Base-by-base conservation (phyloP, 768 basidiomycete species). In the Amanita fuliginea region DNA sequence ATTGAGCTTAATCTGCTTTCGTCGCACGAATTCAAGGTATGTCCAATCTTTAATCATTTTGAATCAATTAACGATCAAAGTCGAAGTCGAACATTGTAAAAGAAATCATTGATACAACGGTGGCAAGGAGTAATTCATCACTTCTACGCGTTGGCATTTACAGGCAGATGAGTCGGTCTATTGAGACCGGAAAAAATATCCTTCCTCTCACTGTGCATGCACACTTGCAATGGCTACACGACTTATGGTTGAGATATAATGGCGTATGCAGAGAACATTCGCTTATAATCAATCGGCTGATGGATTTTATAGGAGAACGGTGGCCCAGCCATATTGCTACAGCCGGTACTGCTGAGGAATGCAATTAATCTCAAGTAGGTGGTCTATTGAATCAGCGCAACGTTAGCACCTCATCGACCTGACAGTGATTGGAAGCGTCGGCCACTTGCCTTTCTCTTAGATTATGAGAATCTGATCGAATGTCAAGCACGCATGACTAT, bases 151-250 rank as follows among this genome's bases (percentile, higher is more conserved):
- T 83, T 32, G 63, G 74, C 10, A 59, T 69, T 0, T 80, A 80
- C 56, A 78, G 77, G 53, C 80, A 81, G 53, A 60, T 78, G n/a
- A 35, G 72, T 26, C 84, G 82, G 83, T 53, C 64, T 7, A 51
- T 61, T 16, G 67, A 73, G 24, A 65, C 64, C 4, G 60, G 55
- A 26, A 57, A 61, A 54, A 57, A 83, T 26, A 16, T 56, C 34
- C 56, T 62, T 13, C 56, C 67, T 16, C 45, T 66, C 14, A 42
- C 69, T 16, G 58, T 65, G 26, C 60, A 64, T 45, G 57, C 64
- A 4, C 69, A 73, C 47, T 65, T 69, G 32, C 64, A 71, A 51
- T 80, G 80, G 78, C 61, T 83, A 1, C 67, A 70, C 51, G 64
- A 67, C 3, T 43, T 81, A 3, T 83, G 80, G 80, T 43, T 54